phyloP scores from a whole-genome alignment of 805 yeast genomes.

The Yarrowia bubula region DNA sequence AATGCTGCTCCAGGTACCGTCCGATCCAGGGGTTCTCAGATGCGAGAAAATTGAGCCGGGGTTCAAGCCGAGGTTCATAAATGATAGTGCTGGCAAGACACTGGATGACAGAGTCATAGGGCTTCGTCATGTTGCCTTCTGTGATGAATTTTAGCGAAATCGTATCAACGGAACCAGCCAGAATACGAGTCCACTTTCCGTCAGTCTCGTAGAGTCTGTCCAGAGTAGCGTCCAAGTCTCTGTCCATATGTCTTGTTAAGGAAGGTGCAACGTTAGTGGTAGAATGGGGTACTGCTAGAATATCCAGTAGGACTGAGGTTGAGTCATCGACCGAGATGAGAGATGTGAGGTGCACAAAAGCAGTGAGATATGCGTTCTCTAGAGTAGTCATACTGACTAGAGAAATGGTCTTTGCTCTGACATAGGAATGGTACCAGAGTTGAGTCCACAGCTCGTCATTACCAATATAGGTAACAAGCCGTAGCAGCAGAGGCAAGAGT shows the following conservation, averaged over 20 bases:
- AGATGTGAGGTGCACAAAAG: background rate
- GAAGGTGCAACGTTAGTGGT: background rate
- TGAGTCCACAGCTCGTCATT: background rate
- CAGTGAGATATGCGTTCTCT: slow-evolving; percentile 1
- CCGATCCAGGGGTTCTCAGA: slow-evolving; percentile 15
- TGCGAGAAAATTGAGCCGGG: background rate
- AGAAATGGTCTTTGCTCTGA: background rate
- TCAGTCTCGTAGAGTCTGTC: background rate
- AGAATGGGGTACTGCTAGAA: background rate
- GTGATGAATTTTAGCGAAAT: background rate
- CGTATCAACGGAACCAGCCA: background rate
- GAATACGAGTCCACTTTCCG: slow-evolving; percentile 2
- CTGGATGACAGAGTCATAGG: slow-evolving; percentile 3
- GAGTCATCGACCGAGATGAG: background rate
- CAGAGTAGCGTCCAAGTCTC: background rate
- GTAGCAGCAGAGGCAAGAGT: background rate
- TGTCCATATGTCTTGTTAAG: background rate
- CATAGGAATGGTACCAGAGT: background rate
- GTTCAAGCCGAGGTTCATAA: background rate
- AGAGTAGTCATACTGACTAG: background rate
- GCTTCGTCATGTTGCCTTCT: background rate
- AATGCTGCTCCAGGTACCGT: slow-evolving; percentile 15
- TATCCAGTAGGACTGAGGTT: background rate
- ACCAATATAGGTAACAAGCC: background rate
- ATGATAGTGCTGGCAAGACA: slow-evolving; percentile 2